Base-by-base conservation (phyloP, 345 rosid species). In the Odontarrhena argentea region DNA sequence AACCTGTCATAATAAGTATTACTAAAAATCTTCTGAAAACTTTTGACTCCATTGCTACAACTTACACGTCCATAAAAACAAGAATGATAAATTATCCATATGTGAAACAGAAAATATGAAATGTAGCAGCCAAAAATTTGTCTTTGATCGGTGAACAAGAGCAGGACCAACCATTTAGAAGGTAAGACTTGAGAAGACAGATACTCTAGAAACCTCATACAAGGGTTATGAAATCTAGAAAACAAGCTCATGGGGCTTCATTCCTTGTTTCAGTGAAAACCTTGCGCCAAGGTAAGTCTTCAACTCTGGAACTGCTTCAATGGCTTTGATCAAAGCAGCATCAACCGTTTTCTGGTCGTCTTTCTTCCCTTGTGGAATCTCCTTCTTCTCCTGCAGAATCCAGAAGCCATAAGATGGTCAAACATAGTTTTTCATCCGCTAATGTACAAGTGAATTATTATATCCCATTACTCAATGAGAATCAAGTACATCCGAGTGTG, bases 311-410 rank as follows among this genome's bases (percentile, higher is more conserved):
- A 93, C 86, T 3, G 60, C 76, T 64, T 87, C 97, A 13, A 87
- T 80, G 55, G 88, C 75, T 70, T 86, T 85, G 38, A 93, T 63
- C 78, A 87, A 73, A 13, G 78, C 48, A 7, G 83, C 54, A 37
- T 93, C 98, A 12, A 93, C 77, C 0, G 83, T 15, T 50, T 93
- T 87, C 83, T 87, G 98, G 52, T 90, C 96, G 38, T 86, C 97
- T 67, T 93, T 90, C 84, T 83, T 89, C 8, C 62, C 87, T 46
- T 79, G 85, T 1, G 94, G 89, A 1, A 89, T 74, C 15, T 48
- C 79, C 26, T 80, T 86, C 74, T 87, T 82, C 35, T 80, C 98
- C 97, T 89, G 72, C 10, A 6, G 0, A 28, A 47, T 10, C 7
- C 8, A 71, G 42, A 71, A 13, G 6, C n/a, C 38, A 34, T 6